Conservation (phyloP, 1,284 basidiomycete species). For the Puccinia polysora region DNA sequence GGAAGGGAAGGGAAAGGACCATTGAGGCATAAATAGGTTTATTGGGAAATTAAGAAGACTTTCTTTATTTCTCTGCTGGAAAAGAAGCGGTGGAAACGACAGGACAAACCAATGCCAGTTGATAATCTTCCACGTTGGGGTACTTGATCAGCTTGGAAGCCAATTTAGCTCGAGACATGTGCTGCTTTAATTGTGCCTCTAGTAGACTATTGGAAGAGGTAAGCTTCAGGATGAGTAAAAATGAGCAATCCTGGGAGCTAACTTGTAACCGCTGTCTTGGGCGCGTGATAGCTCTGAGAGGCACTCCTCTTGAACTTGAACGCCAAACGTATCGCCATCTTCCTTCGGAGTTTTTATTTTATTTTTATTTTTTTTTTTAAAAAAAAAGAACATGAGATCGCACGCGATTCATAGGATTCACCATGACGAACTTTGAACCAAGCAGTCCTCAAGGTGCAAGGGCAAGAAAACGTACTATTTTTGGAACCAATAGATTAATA, state of each 20-base stretch:
- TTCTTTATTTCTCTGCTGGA: neutral
- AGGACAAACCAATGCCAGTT: slow-evolving; percentile 35
- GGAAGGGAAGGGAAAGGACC: too few species aligned
- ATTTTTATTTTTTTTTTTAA: neutral
- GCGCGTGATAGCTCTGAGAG: slow-evolving; percentile 36
- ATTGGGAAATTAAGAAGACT: neutral
- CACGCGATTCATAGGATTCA: neutral
- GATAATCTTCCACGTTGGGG: slow-evolving; percentile 38
- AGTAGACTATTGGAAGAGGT: slow-evolving; percentile 15
- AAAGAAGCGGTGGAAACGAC: neutral
- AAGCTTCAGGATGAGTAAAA: neutral
- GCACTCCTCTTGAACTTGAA: slow-evolving; percentile 43
- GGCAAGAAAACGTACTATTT: slow-evolving; percentile 18
- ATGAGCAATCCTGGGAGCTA: neutral
- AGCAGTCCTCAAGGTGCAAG: neutral
- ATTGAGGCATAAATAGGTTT: neutral
- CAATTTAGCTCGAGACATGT: slow-evolving; percentile 37
- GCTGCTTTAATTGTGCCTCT: slow-evolving; percentile 36
- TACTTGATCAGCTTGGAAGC: slow-evolving; percentile 42
- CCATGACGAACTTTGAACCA: neutral
- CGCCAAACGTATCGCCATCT: slow-evolving; percentile 37
- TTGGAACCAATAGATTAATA: slow-evolving; percentile 38
- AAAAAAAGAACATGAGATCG: neutral
- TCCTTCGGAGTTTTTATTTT: slow-evolving; percentile 14
- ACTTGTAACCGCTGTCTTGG: slow-evolving; percentile 43